A percentile compares a stretch with the other conserved stretches of the same genome.
Evolutionary conservation across 805 yeast genomes (phyloP).

Genomic region (Kuraishia borneana): DNA sequence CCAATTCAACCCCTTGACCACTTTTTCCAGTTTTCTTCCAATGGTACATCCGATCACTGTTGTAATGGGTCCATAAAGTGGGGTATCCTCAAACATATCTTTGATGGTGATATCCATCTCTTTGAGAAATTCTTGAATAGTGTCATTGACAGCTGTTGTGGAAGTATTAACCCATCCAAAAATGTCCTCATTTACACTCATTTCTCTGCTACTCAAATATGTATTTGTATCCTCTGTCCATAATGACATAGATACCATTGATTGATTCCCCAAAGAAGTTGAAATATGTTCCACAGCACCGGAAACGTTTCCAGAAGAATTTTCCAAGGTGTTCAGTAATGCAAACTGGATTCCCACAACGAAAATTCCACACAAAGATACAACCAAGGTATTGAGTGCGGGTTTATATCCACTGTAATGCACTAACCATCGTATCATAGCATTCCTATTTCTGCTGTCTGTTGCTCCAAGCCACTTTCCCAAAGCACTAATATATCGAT

Average conservation of each 20-base stretch:
- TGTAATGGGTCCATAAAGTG: conserved; percentile 49
- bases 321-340: no score
- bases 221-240: conserved; percentile 53
- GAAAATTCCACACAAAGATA: conserved; percentile 48
- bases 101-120: conserved; percentile 50
- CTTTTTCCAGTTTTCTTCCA: conserved; percentile 54
- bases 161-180: conserved; percentile 57
- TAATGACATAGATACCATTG: conserved; percentile 17
- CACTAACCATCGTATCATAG: conserved; percentile 27
- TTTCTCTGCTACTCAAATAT: conserved; percentile 37
- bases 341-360: conserved; percentile 43
- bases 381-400: conserved; percentile 34
- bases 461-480: conserved; percentile 9
- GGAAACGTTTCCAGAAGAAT: no score
- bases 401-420: conserved; percentile 42
- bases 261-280: conserved; percentile 3
- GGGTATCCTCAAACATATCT: conserved; percentile 56
- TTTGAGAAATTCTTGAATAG: conserved; percentile 44
- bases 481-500: conserved; percentile 10
- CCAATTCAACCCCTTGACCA: conserved; percentile 76
- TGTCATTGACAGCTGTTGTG: conserved; percentile 45
- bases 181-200: conserved; percentile 45
- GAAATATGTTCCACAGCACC: no score
- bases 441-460: conserved; percentile 2
- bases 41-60: conserved; percentile 71